Percentiles rank a stretch among this genome's conserved stretches.
phyloP scores from a whole-genome alignment of 2,329 filamentous ascomycete species.

The Alternaria tenuissima region DNA sequence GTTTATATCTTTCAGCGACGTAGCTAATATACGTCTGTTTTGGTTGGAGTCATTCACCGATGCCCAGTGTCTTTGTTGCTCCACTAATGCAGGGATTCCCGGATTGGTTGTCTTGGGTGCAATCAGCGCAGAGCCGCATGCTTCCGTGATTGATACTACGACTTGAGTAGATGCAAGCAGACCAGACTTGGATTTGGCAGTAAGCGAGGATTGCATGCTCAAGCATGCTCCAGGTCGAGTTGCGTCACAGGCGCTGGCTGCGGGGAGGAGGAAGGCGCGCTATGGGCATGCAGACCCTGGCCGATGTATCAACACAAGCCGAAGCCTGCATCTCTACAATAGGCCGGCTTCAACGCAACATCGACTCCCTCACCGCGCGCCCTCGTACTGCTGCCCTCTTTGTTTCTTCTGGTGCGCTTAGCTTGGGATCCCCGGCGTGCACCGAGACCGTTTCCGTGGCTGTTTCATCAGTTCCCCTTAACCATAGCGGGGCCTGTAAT shows the following conservation, averaged over 20 bases:
- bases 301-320: constrained; percentile 24
- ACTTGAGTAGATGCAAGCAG: background rate
- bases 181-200: background rate
- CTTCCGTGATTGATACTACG: background rate
- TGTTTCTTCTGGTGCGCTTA: constrained; percentile 4
- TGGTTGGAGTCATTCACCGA: background rate
- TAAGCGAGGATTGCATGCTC: background rate
- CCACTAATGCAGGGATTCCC: constrained; percentile 2
- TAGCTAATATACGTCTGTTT: constrained; percentile 8
- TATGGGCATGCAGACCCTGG: constrained; percentile 27
- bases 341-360: constrained; percentile 19
- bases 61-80: background rate
- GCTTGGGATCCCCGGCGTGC: constrained; percentile 9
- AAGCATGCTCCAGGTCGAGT: background rate
- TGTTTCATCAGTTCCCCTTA: constrained; percentile 40
- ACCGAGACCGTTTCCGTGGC: constrained; percentile 1
- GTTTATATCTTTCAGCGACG: constrained; percentile 19
- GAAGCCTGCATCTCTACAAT: constrained; percentile 26
- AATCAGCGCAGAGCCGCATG: background rate
- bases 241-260: constrained; percentile 29
- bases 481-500: constrained; percentile 43
- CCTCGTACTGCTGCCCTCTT: background rate
- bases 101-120: background rate
- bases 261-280: constrained; percentile 33
- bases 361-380: constrained; percentile 8